Base-by-base conservation (phyloP, 1,284 basidiomycete species). In the Fistulina hepatica region DNA sequence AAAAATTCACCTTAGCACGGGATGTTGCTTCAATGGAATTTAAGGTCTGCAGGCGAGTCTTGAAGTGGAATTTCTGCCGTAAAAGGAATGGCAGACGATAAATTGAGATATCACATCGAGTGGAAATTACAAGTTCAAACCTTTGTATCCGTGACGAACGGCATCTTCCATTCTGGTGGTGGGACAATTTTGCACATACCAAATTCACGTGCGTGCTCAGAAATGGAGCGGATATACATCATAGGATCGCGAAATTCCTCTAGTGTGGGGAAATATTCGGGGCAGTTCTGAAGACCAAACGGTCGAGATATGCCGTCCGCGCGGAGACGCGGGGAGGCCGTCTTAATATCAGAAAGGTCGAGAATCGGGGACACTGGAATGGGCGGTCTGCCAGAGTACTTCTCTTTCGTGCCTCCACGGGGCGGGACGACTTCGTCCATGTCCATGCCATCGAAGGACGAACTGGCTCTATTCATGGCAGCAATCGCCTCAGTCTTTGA, bases 101-200 rank as follows among this genome's bases (percentile, higher is more conserved):
- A 45, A 50, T 48, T 44, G 49, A 40, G 45, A 23, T 21, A n/a
- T n/a, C n/a, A n/a, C n/a, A n/a, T 37, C 34, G 43, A 49, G 49
- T 45, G 46, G 41, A 40, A 42, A 50, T 56, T 50, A 59, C 60
- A 44, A 44, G 47, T 47, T 50, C 58, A 34, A 61, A 90, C 90
- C 73, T 92, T 84, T 21, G 91, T 90, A 56, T 97, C 83, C 31
- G 93, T 84, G n/a, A 88, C 81, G 58, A 97, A 98, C 11, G 93
- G 90, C 76, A 97, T 94, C 49, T 82, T 76, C 95, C 95, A 98
- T 24, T 78, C 88, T 43, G 74, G 67, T 2, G 95, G 95, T 41
- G 95, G 95, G 15, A 97, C 74, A 44, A 99, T 80, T 66, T 99
- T 99, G 65, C 88, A 92, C 51, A 99, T 93, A 21, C 95, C 95